Conservation (phyloP, 345 rosid species). For the Arabidopsis thaliana region TAIR10.1 NC_003070.9:4646501-4647000, state of each 20-base stretch:
- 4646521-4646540: constrained; percentile 7
- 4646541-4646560: constrained; percentile 28
- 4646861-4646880: constrained; percentile 12
- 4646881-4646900: neutral
- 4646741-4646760: constrained; percentile 49
- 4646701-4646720: constrained; percentile 76
- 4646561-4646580: neutral
- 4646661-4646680: constrained; percentile 71
- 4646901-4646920: constrained; percentile 28
- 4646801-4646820: neutral
- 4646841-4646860: constrained; percentile 9
- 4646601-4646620: neutral
- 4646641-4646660: constrained; percentile 88
- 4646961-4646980: neutral
- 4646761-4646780: constrained; percentile 52
- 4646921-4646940: constrained; percentile 17
- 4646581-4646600: neutral
- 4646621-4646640: constrained; percentile 78
- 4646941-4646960: constrained; percentile 1
- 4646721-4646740: constrained; percentile 71
- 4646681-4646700: constrained; percentile 71
- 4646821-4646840: neutral
- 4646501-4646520: constrained; percentile 29
- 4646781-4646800: constrained; percentile 22
- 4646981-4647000: neutral